These are phyloP conservation scores for Chrysoporthe puriensis DNA, from an alignment of 2,329 filamentous ascomycete genomes.

Conservation along the genomic window DNA sequence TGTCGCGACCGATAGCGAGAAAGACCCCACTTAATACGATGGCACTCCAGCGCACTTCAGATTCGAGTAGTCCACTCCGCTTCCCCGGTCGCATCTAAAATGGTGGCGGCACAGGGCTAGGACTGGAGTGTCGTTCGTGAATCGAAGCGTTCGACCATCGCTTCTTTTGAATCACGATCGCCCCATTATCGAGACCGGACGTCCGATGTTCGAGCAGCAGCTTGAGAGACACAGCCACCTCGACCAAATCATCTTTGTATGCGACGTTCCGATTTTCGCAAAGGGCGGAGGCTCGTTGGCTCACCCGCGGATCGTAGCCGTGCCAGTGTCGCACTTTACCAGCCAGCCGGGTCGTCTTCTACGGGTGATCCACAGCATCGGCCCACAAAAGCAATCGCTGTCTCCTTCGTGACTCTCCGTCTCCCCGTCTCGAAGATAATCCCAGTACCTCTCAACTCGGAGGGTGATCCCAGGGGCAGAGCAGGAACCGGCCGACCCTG, in stretches of 20 bases:
- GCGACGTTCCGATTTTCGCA: conserved; percentile 14
- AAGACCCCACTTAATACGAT: conserved; percentile 1
- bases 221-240: background rate
- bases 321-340: conserved; percentile 7
- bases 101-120: background rate
- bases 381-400: background rate
- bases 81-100: conserved; percentile 9
- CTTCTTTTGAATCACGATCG: background rate
- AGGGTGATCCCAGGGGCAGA: background rate
- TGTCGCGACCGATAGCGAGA: conserved; percentile 2
- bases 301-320: background rate
- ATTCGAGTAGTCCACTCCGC: conserved; percentile 3
- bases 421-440: background rate
- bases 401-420: background rate
- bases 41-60: background rate
- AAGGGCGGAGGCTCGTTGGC: conserved; percentile 9
- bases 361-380: background rate
- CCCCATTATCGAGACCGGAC: background rate
- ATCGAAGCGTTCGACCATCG: background rate
- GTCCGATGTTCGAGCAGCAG: background rate
- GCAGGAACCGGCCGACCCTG: background rate
- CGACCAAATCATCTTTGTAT: background rate
- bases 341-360: conserved; percentile 6
- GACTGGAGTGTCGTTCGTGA: background rate
- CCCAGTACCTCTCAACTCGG: background rate